Evolutionary conservation across 2,329 filamentous ascomycete species (phyloP).

Genomic region (Allantophomopsis cytisporea): DNA sequence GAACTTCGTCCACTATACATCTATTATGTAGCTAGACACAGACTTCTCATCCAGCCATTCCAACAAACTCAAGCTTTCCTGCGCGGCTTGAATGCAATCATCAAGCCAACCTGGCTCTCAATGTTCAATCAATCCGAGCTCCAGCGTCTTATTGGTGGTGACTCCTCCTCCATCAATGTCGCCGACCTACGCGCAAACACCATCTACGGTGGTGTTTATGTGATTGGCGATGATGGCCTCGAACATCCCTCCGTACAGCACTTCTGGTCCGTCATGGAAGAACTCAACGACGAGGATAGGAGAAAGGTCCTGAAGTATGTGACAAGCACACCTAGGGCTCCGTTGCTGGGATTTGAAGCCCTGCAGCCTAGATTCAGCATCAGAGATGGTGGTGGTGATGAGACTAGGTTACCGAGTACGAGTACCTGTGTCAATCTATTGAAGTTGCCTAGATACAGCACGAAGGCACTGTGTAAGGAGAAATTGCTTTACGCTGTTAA

Average conservation of each 20-base stretch:
- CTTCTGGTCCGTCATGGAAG: conserved; percentile 84
- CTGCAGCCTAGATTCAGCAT: conserved; percentile 82
- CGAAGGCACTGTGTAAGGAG: conserved; percentile 48
- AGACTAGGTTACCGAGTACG: conserved; percentile 73
- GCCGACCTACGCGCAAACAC: conserved; percentile 78
- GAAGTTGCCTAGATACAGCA: conserved; percentile 75
- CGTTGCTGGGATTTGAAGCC: conserved; percentile 77
- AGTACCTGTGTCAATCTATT: conserved; percentile 94
- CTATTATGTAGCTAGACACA: conserved; percentile 77
- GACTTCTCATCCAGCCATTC: conserved; percentile 66
- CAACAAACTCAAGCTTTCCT: conserved; percentile 82
- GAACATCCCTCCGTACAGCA: conserved; percentile 78
- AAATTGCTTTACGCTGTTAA: conserved; percentile 86
- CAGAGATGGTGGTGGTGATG: conserved; percentile 64
- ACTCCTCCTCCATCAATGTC: conserved; percentile 74
- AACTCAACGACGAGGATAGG: conserved; percentile 62
- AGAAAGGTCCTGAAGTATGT: conserved; percentile 90
- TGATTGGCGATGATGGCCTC: conserved; percentile 72
- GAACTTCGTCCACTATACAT: conserved; percentile 92
- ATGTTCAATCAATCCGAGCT: conserved; percentile 98
- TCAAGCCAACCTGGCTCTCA: conserved; percentile 82
- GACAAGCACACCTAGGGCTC: conserved; percentile 82
- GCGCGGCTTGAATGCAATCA: conserved; percentile 72
- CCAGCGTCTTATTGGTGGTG: conserved; percentile 84
- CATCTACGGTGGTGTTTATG: conserved; percentile 75